Percentiles rank a stretch among this genome's conserved stretches.
Evolutionary conservation across 1,284 basidiomycete genomes (phyloP).

Genomic region (Trichosporon sp.): DNA sequence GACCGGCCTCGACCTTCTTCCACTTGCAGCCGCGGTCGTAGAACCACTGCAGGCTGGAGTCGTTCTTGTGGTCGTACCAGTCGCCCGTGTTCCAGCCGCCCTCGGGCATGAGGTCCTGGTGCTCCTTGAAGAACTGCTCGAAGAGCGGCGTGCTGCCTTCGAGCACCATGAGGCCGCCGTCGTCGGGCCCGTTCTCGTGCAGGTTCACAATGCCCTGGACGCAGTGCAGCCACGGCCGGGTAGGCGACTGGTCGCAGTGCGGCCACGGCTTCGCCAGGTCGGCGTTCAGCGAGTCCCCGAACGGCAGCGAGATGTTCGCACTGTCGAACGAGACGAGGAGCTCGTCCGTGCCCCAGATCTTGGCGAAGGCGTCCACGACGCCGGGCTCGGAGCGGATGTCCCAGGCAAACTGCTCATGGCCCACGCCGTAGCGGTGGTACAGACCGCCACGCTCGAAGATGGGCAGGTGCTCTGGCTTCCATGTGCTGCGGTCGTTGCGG

Average conservation of each 20-base stretch:
- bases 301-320: slow-evolving; percentile 54
- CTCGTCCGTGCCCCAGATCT: slow-evolving; percentile 56
- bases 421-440: slow-evolving; percentile 47
- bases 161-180: slow-evolving; percentile 58
- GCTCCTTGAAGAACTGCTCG: slow-evolving; percentile 51
- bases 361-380: slow-evolving; percentile 50
- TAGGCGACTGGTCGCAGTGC: slow-evolving; percentile 55
- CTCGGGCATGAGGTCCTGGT: slow-evolving; percentile 44
- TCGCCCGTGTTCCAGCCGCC: slow-evolving; percentile 50
- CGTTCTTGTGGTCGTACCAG: slow-evolving; percentile 47
- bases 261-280: slow-evolving; percentile 46
- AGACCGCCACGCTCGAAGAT: slow-evolving; percentile 47
- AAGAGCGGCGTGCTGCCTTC: slow-evolving; percentile 50
- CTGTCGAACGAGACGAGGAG: slow-evolving; percentile 53
- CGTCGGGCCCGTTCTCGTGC: slow-evolving; percentile 53
- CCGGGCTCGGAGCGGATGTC: slow-evolving; percentile 53
- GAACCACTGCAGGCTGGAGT: slow-evolving; percentile 43
- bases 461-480: slow-evolving; percentile 51
- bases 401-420: slow-evolving; percentile 57
- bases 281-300: slow-evolving; percentile 38
- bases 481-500: slow-evolving; percentile 51
- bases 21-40: slow-evolving; percentile 48
- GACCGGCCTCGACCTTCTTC: slow-evolving; percentile 43
- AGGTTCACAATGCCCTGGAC: slow-evolving; percentile 58
- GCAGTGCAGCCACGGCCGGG: slow-evolving; percentile 52